phyloP scores from a whole-genome alignment of 2,329 filamentous ascomycete genomes.

The Colletotrichum zoysiae region DNA sequence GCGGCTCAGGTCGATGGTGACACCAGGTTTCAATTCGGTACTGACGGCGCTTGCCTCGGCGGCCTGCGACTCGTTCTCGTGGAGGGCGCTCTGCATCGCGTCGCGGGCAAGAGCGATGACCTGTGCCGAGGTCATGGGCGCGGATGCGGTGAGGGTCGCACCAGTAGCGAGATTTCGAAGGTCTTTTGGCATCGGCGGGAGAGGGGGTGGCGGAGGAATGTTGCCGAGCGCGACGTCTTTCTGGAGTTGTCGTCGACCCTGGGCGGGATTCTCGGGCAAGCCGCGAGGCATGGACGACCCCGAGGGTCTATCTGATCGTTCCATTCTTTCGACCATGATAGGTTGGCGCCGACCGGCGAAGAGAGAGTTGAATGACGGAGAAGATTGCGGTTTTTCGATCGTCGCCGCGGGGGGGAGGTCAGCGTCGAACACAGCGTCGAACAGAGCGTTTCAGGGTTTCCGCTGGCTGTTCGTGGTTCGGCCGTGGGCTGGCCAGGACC shows the following conservation, averaged over 20 bases:
- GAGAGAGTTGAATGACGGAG: conserved; percentile 6
- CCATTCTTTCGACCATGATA: conserved; percentile 41
- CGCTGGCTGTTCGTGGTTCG: conserved; percentile 22
- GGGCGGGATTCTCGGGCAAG: conserved; percentile 56
- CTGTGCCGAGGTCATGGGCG: conserved; percentile 70
- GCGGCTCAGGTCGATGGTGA: conserved; percentile 83
- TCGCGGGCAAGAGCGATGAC: conserved; percentile 75
- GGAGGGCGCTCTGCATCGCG: conserved; percentile 75
- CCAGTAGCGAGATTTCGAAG: conserved; percentile 61
- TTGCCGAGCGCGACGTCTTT: conserved; percentile 55
- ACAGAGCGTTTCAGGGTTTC: conserved; percentile 41
- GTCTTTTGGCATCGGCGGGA: conserved; percentile 59
- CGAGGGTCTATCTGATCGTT: conserved; percentile 45
- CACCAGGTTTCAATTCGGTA: conserved; percentile 74
- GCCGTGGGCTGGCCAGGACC: conserved; percentile 37
- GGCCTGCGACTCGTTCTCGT: conserved; percentile 74
- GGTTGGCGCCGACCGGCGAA: conserved; percentile 22
- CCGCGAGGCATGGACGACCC: conserved; percentile 51
- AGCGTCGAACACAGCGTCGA: conserved; percentile 20
- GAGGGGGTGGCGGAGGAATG: conserved; percentile 55
- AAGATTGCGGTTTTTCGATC: conserved; percentile 4
- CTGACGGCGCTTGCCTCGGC: conserved; percentile 71
- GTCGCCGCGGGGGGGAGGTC: conserved; percentile 22
- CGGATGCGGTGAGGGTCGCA: conserved; percentile 62
- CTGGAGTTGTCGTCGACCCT: conserved; percentile 54